Conservation (phyloP, 768 basidiomycete species). For the Trametes cubensis region DNA sequence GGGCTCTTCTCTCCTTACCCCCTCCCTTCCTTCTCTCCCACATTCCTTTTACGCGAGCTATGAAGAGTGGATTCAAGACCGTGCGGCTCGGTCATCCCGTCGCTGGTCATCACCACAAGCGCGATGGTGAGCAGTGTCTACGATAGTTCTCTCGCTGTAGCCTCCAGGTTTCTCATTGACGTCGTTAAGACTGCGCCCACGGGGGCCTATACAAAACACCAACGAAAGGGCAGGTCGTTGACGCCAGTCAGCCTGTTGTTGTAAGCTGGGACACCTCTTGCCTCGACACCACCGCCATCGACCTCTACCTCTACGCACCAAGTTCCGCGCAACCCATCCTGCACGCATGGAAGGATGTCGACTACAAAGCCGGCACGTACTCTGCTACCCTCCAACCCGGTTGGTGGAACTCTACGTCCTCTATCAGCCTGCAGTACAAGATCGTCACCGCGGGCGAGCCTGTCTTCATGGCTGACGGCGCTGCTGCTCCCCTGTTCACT, state of each 20-base stretch:
- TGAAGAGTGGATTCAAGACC: constrained; percentile 24
- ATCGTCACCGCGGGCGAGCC: constrained; percentile 56
- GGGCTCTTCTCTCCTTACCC: constrained; percentile 9
- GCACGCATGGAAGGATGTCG: constrained; percentile 60
- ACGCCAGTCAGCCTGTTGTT: constrained; percentile 51
- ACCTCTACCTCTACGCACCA: constrained; percentile 71
- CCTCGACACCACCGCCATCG: constrained; percentile 50
- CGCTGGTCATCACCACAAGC: constrained; percentile 19
- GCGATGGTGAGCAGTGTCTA: constrained; percentile 21
- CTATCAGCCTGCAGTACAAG: constrained; percentile 55
- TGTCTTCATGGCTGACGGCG: constrained; percentile 53
- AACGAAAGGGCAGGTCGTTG: constrained; percentile 46
- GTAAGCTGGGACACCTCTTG: constrained; percentile 71
- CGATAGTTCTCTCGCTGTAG: no score
- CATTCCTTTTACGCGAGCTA: constrained; percentile 22
- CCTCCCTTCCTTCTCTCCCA: constrained; percentile 9
- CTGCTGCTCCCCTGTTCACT: constrained; percentile 71
- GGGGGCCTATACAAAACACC: constrained; percentile 69
- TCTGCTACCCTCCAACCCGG: constrained; percentile 53
- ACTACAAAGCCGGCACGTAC: constrained; percentile 51
- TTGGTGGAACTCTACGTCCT: constrained; percentile 70
- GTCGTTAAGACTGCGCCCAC: constrained; percentile 49
- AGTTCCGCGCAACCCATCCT: constrained; percentile 44
- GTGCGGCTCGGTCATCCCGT: constrained; percentile 22
- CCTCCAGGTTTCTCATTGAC: background rate